Base-by-base conservation (phyloP, 495 filamentous ascomycete genomes). In the Friedmanniomyces simplex region DNA sequence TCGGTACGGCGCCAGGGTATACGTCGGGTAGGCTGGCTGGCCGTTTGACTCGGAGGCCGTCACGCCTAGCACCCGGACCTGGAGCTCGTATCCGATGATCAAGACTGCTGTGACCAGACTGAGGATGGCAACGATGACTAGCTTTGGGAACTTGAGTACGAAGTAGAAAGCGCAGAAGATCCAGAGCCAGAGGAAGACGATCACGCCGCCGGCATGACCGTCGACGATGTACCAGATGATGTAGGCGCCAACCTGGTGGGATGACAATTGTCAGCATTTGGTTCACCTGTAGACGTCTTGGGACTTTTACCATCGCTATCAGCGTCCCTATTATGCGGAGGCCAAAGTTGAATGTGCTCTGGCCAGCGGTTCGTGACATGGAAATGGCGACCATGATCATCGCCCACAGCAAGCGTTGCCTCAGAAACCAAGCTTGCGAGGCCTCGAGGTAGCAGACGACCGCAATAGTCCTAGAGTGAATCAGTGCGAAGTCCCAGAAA, bases 161-260 rank as follows among this genome's bases (percentile, higher is more conserved):
- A 89, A 76, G 69, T 89, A 94, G 66, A 83, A 83, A 22, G 74
- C 76, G 30, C 79, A 64, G 28, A 82, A 77, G 7, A 83, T 69
- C 61, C 85, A 88, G 16, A 91, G 51, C 69, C 82, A 90, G 14
- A 88, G 64, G 58, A 86, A 79, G 0, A 89, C 79, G 20, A 89
- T 77, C 3, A 84, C 74, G 0, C 86, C 87, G 0, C 83, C 67
- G 0, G 77, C 78, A 10, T 80, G 73, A 20, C 79, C 73, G 55
- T 80, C 77, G 0, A 87, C 86, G 18, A 91, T 90, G 61, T 91
- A 94, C 85, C 85, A 94, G 18, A 84, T 79, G 10, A 88, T 65
- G 24, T 85, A 72, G 26, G 80, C 78, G 12, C 77, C 74, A 4
- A 84, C n/a, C n/a, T n/a, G n/a, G n/a, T n/a, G n/a, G n/a, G n/a